Base-by-base conservation (phyloP, 352 stramenopile genomes). In the Thalassiosira livingstoniorum region DNA sequence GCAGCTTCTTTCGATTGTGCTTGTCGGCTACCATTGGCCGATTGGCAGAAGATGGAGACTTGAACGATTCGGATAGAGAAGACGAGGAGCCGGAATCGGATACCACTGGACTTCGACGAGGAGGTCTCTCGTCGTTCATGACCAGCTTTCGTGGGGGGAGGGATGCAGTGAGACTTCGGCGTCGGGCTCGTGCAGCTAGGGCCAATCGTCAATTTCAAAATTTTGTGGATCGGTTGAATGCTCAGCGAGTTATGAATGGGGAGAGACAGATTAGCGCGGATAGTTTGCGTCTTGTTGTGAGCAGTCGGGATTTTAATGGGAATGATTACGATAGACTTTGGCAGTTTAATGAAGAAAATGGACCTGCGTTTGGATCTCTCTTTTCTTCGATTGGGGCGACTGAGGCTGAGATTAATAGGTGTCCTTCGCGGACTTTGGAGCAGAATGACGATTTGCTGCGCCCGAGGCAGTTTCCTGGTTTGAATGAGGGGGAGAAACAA, bases 281-380 rank as follows among this genome's bases (percentile, higher is more conserved):
- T 10, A 74, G 64, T 5, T 64, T 87, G 27, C 69, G 81, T 11
- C 57, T 82, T 42, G 47, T 87, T 1, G 70, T 84, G 2, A 64
- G 68, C 21, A 53, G 31, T 55, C 45, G 81, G 13, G 77, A 87
- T 67, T 87, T 85, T 29, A 65, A 66, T 67, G 67, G 67, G 10
- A 82, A 87, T 70, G 81, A 87, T 72, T 87, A 87, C 29, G 81
- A 87, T 42, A 45, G 64, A n/a, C 43, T 87, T 13, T 63, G 61
- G 15, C 34, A 55, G 35, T 87, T 82, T 63, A 57, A 81, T 29
- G 76, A 87, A 54, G 81, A 87, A 43, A 82, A 80, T 58, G 81
- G 81, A 21, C 75, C 77, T 1, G 80, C 83, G 2, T 55, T 83
- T 0, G 77, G 70, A 27, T 81, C 74, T 45, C 68, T 86, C 21